Conservation (phyloP, 805 yeast genomes). For the Candida broadrunensis region DNA sequence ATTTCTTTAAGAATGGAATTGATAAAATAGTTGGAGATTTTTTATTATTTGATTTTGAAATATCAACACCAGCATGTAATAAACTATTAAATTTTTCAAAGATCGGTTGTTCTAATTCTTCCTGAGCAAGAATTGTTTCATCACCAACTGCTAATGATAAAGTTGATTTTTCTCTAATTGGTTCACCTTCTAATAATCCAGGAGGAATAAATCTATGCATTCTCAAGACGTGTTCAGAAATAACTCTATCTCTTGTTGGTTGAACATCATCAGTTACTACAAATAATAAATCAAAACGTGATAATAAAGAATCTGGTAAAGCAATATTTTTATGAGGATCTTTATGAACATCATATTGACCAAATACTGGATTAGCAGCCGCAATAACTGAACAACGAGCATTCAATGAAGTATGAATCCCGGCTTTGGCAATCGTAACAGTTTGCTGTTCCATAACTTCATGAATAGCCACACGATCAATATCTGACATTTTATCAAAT, state of each 20-base stretch:
- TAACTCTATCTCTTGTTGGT: constrained; percentile 76
- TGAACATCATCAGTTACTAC: constrained; percentile 95
- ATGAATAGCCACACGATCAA: constrained; percentile 96
- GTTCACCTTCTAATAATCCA: constrained; percentile 90
- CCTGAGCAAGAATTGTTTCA: constrained; percentile 41
- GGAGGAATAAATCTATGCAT: constrained; percentile 89
- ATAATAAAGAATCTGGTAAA: constrained; percentile 89
- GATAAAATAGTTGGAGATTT: constrained; percentile 44
- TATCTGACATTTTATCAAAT: constrained; percentile 96
- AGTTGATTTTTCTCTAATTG: constrained; percentile 73
- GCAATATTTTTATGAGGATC: constrained; percentile 97
- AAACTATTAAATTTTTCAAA: constrained; percentile 81
- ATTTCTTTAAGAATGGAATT: constrained; percentile 85
- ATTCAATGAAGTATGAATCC: constrained; percentile 92
- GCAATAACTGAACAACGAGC: constrained; percentile 97
- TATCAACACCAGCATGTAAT: constrained; percentile 72
- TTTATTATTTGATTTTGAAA: constrained; percentile 16
- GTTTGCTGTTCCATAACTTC: constrained; percentile 99
- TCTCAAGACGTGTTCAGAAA: constrained; percentile 91
- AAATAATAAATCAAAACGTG: constrained; percentile 94
- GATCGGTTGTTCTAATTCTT: constrained; percentile 54
- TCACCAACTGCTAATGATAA: constrained; percentile 82
- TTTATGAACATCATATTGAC: constrained; percentile 93
- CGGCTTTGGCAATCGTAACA: constrained; percentile 96
- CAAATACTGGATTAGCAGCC: constrained; percentile 96